These are phyloP conservation scores for Aquilaria agallochum DNA, from an alignment of 441 rosid species.

Conservation along the genomic window DNA sequence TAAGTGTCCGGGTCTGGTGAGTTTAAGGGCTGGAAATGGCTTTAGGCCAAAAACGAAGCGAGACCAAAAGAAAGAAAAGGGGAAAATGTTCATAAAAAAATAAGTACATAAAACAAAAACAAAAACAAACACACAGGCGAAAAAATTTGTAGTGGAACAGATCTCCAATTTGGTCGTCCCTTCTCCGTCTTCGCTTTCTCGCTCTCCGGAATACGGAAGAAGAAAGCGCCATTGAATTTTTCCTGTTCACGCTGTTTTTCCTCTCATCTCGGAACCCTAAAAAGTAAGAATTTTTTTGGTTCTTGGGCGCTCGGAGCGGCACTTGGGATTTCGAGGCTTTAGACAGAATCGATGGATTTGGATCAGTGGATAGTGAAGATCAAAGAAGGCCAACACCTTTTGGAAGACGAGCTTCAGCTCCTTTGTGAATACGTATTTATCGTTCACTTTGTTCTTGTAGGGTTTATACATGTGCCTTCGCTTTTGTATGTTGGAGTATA, in stretches of 20 bases:
- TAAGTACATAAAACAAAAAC: too few relatives aligned
- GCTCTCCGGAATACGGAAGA: not conserved
- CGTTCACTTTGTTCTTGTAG: slow-evolving; percentile 5
- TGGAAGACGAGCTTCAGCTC: slow-evolving; percentile 97
- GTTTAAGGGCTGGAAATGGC: too few relatives aligned
- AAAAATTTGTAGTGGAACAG: too few relatives aligned
- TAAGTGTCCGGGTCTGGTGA: too few relatives aligned
- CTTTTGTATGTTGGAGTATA: not conserved
- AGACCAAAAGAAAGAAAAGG: too few relatives aligned
- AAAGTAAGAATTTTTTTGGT: not conserved
- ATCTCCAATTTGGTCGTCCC: too few relatives aligned
- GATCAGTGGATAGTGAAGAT: slow-evolving; percentile 97
- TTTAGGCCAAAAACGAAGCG: too few relatives aligned
- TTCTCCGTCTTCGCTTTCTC: too few relatives aligned
- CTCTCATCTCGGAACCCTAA: slow-evolving; percentile 14
- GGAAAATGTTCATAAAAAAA: too few relatives aligned
- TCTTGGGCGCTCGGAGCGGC: not conserved
- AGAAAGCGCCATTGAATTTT: slow-evolving; percentile 6
- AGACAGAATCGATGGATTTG: slow-evolving; percentile 65
- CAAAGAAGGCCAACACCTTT: slow-evolving; percentile 94
- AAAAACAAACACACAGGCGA: too few relatives aligned
- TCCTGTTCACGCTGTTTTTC: not conserved
- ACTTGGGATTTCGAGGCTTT: not conserved
- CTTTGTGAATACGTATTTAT: slow-evolving; percentile 90
- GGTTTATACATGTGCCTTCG: slow-evolving; percentile 1